phyloP scores from a whole-genome alignment of 257 asterid species.

The Jacaranda mimosifolia region DNA sequence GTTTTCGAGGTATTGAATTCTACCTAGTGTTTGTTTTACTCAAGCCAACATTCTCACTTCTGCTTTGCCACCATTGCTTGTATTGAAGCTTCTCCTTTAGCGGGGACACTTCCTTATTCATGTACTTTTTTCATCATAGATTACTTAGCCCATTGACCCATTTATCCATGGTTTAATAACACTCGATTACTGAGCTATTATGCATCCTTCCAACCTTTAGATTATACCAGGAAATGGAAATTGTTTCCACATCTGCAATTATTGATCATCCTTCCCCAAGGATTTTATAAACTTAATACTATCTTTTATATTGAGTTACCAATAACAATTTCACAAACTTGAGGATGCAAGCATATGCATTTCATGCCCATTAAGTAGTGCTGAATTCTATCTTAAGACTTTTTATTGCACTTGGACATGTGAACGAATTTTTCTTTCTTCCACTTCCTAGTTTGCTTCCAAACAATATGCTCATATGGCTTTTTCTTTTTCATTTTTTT shows the following conservation, averaged over 20 bases:
- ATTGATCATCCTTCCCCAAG: neutral
- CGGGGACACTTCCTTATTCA: no score
- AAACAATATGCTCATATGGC: neutral
- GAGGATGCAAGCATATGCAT: neutral
- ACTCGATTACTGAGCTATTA: no score
- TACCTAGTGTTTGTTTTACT: no score
- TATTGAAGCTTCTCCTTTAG: no score
- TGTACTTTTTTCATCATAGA: no score
- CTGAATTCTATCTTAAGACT: neutral
- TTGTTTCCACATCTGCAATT: neutral
- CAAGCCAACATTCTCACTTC: no score
- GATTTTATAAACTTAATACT: neutral
- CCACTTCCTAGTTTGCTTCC: slow-evolving; percentile 10
- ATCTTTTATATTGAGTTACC: neutral
- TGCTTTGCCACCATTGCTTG: no score
- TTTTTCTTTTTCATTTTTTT: neutral
- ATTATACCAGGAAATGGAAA: neutral
- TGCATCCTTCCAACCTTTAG: neutral
- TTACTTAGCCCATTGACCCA: no score
- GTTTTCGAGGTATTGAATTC: no score
- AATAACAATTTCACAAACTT: neutral
- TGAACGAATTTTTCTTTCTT: neutral
- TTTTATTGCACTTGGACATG: neutral
- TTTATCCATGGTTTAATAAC: no score
- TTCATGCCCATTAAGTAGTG: neutral